Evolutionary conservation across 495 filamentous ascomycete species (phyloP).

Genomic region (Penicillium steckii): DNA sequence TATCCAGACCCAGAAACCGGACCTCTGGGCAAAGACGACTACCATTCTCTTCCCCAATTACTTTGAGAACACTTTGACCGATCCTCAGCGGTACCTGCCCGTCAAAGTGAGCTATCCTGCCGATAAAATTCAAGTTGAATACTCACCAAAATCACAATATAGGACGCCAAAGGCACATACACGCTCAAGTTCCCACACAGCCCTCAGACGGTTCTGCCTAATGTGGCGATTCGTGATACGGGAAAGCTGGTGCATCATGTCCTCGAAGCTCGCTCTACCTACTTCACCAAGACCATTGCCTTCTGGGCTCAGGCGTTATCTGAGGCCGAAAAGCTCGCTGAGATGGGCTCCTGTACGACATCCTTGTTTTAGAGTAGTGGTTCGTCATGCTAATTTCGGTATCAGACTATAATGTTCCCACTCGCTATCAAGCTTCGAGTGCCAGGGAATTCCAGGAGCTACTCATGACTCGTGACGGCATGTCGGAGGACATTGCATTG

Average conservation of each 20-base stretch:
- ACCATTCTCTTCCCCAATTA: conserved; percentile 18
- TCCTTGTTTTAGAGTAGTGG: neutral
- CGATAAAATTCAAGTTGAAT: neutral
- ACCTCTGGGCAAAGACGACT: conserved; percentile 15
- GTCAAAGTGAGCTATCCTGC: conserved; percentile 1
- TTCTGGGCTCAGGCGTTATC: conserved; percentile 11
- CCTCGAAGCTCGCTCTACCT: conserved; percentile 9
- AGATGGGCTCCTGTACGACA: neutral
- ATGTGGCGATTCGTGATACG: conserved; percentile 14
- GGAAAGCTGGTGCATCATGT: conserved; percentile 9
- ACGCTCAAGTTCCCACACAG: conserved; percentile 14
- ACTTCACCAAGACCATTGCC: conserved; percentile 14
- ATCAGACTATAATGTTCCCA: conserved; percentile 7
- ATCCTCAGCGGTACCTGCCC: conserved; percentile 10
- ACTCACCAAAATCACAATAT: neutral
- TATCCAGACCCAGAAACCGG: conserved; percentile 9
- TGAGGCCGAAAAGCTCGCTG: conserved; percentile 13
- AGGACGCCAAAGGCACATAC: conserved; percentile 9
- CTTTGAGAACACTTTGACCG: conserved; percentile 15
- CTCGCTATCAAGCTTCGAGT: conserved; percentile 2
- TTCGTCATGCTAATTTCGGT: neutral
- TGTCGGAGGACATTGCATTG: conserved; percentile 12
- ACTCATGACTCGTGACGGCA: conserved; percentile 8
- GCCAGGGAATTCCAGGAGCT: conserved; percentile 9
- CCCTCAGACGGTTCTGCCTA: conserved; percentile 10